Evolutionary conservation across 202 grass and related monocot genomes (phyloP), one percentile per base, ranked within the genome.

Genomic region (Miscanthus sacchariflorus): DNA sequence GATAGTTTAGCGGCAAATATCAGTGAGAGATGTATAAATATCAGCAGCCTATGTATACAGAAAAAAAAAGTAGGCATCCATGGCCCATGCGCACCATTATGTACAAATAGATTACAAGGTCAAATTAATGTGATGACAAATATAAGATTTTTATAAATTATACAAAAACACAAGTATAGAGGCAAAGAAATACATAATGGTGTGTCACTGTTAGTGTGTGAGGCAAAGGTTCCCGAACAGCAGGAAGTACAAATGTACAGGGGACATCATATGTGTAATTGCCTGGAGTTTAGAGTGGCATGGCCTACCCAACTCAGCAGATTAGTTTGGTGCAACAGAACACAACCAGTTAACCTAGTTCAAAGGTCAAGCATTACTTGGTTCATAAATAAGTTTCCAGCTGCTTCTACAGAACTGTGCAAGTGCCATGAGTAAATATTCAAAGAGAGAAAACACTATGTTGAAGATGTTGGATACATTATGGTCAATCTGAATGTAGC

Each of bases 261-360:
- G 36, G 13, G 10, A 12, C 12, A 72, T 13, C 33, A 6, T 45
- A 1, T 45, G 15, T 21, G 4, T 30, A 65, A 52, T 6, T 58
- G 11, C 56, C 40, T 70, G 65, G 19, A 56, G 21, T 56, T 72
- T 82, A 49, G 4, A 70, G 67, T 39, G 39, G 21, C 50, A 72
- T 18, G 3, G 12, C 21, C 33, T 27, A 46, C 8, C 42, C 43
- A 50, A 28, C 54, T 76, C 46, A 56, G 66, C 9, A 58, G 38
- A 36, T 35, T 33, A 80, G 38, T 24, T 72, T 10, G 6, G 30
- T 11, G 12, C 39, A 28, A 85, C 2, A 56, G 6, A 77, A 85
- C 33, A 77, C 13, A 70, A 79, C 78, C 33, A 44, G 9, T n/a
- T 78, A 19, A 59, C 10, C 23, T 45, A 79, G 65, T 79, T 79